Percentiles rank a stretch among this genome's conserved stretches.
phyloP scores from a whole-genome alignment of 2,329 filamentous ascomycete species.

The Ceratocystis smalleyi region DNA sequence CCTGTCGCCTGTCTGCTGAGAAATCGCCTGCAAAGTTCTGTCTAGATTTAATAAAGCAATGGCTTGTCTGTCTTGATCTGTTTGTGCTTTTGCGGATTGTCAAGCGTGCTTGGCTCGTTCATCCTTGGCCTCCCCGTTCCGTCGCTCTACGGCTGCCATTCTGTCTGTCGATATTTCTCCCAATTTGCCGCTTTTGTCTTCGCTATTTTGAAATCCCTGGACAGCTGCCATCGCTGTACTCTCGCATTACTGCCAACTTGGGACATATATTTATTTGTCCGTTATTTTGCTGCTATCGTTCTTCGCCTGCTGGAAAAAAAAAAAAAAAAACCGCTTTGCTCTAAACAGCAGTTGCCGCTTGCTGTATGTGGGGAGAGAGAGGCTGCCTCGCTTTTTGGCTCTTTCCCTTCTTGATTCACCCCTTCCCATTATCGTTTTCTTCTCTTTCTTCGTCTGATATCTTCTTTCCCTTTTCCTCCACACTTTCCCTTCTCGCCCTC shows the following conservation, averaged over 20 bases:
- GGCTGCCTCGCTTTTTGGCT: too few species aligned
- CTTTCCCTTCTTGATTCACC: not conserved
- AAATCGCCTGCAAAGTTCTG: not conserved
- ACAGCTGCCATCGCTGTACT: too few species aligned
- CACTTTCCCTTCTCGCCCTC: not conserved
- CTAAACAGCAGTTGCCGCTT: not conserved
- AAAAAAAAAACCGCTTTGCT: not conserved
- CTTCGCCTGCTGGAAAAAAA: not conserved
- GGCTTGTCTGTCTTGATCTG: not conserved
- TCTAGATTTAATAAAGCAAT: not conserved
- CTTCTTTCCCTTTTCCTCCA: not conserved
- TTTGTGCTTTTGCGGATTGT: not conserved
- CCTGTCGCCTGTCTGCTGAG: not conserved
- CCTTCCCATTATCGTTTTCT: not conserved
- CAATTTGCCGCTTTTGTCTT: not conserved
- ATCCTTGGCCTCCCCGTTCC: not conserved
- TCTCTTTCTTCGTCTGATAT: not conserved
- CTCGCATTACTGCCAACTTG: not conserved
- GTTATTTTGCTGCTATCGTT: not conserved
- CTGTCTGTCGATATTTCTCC: not conserved
- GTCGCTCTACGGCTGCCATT: not conserved
- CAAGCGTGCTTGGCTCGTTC: not conserved
- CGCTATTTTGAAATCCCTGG: not conserved
- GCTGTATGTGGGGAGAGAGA: not conserved
- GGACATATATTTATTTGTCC: not conserved